A percentile compares a stretch with the other conserved stretches of the same genome.
Evolutionary conservation across 164 flowering plant species (phyloP).

Genomic region (Liriodendron chinense): DNA sequence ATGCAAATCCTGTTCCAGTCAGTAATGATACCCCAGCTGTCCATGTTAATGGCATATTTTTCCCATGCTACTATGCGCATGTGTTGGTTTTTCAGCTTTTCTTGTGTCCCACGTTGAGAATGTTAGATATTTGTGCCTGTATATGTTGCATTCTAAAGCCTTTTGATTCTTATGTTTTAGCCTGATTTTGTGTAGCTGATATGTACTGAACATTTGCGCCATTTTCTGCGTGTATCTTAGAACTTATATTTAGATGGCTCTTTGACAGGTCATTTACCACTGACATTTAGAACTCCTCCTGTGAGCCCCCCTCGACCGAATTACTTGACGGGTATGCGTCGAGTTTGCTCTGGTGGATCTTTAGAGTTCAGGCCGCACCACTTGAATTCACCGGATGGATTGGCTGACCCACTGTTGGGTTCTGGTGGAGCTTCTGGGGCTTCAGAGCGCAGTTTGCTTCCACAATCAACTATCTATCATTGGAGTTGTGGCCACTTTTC

Average conservation of each 20-base stretch:
- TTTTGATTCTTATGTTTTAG: too few relatives aligned
- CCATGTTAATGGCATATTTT: too few relatives aligned
- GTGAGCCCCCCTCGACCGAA: constrained; percentile 91
- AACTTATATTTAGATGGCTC: constrained; percentile 1
- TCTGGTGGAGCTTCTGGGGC: constrained; percentile 51
- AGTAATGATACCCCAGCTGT: too few relatives aligned
- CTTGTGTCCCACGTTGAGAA: not conserved
- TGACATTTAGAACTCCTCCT: constrained; percentile 96
- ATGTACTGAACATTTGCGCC: not conserved
- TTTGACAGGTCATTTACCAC: constrained; percentile 67
- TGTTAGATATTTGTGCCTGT: too few relatives aligned
- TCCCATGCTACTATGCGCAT: not conserved
- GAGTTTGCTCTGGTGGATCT: constrained; percentile 55
- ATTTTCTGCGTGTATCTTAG: not conserved
- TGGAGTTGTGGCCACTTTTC: constrained; percentile 99
- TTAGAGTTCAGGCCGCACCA: constrained; percentile 86
- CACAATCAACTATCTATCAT: constrained; percentile 85
- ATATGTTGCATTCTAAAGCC: too few relatives aligned
- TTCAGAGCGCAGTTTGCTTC: constrained; percentile 88
- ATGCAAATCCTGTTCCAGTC: too few relatives aligned
- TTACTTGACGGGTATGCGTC: constrained; percentile 76
- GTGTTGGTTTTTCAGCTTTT: not conserved
- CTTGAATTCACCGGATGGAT: constrained; percentile 79
- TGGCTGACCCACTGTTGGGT: constrained; percentile 86
- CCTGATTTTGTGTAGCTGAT: too few relatives aligned